These are phyloP conservation scores for Coemansia sp. DNA, from an alignment of 192 early-diverging fungal species.

Conservation along the genomic window DNA sequence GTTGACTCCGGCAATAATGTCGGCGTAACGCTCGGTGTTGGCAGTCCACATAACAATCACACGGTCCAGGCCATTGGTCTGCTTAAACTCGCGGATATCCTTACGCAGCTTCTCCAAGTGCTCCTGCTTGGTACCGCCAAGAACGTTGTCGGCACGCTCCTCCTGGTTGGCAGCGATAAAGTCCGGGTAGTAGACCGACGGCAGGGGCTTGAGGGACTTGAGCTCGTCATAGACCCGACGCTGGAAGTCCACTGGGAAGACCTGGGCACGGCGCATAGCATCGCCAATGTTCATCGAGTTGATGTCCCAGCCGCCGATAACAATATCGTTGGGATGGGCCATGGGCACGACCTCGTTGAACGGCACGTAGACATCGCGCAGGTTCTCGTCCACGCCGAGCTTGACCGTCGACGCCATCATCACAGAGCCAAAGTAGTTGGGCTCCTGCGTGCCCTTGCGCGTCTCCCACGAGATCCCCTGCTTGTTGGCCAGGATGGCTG, in stretches of 20 bases:
- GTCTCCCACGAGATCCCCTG: slow-evolving; percentile 87
- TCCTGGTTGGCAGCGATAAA: slow-evolving; percentile 99
- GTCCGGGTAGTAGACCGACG: slow-evolving; percentile 98
- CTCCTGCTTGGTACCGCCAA: slow-evolving; percentile 86
- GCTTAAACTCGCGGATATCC: slow-evolving; percentile 97
- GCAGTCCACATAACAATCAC: slow-evolving; percentile 99
- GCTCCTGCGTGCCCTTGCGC: slow-evolving; percentile 85
- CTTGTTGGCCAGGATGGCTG: slow-evolving; percentile 95
- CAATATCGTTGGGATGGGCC: slow-evolving; percentile 95
- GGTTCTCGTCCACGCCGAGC: slow-evolving; percentile 83
- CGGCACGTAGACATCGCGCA: slow-evolving; percentile 91
- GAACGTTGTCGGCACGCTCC: slow-evolving; percentile 93
- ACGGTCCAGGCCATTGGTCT: slow-evolving; percentile 82
- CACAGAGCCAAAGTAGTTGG: slow-evolving; percentile 98
- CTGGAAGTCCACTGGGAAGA: slow-evolving; percentile 96
- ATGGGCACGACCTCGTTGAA: slow-evolving; percentile 94
- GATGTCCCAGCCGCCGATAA: slow-evolving; percentile 99
- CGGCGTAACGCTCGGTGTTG: slow-evolving; percentile 91
- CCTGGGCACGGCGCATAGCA: slow-evolving; percentile 93
- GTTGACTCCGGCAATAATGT: slow-evolving; percentile 88
- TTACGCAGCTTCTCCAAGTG: slow-evolving; percentile 92
- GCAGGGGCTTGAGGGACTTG: slow-evolving; percentile 80
- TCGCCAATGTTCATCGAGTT: slow-evolving; percentile 81
- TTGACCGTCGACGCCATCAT: slow-evolving; percentile 96
- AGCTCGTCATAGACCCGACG: slow-evolving; percentile 87